phyloP scores from a whole-genome alignment of 495 filamentous ascomycete genomes.

The Lindgomyces ingoldianus region DNA sequence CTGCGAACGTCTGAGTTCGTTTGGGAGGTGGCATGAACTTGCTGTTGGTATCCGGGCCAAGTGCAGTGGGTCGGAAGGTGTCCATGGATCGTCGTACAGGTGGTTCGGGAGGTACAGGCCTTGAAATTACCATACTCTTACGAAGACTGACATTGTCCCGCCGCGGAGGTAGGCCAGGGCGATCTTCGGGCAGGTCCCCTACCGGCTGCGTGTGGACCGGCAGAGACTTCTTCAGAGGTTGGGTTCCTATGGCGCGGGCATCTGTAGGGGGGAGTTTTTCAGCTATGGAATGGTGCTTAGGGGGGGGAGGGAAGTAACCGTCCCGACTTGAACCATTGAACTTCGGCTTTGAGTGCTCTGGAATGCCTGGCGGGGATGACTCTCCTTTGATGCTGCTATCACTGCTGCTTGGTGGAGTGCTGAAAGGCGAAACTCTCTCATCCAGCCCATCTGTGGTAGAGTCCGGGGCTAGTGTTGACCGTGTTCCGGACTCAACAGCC shows the following conservation, averaged over 20 bases:
- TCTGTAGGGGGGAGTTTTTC: slow-evolving; percentile 15
- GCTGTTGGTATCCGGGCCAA: slow-evolving; percentile 14
- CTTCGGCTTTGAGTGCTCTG: slow-evolving; percentile 18
- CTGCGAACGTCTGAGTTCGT: slow-evolving; percentile 31
- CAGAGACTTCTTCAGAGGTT: slow-evolving; percentile 8
- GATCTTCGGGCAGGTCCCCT: slow-evolving; percentile 52
- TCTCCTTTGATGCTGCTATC: slow-evolving; percentile 58
- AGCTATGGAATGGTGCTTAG: slow-evolving; percentile 52
- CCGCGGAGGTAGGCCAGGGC: slow-evolving; percentile 64
- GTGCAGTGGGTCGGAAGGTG: slow-evolving; percentile 13
- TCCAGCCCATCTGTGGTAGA: slow-evolving; percentile 39
- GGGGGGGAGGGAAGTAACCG: slow-evolving; percentile 49
- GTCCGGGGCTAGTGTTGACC: slow-evolving; percentile 45
- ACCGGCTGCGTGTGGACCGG: background rate
- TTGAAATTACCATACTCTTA: slow-evolving; percentile 26
- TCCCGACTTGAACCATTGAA: slow-evolving; percentile 23
- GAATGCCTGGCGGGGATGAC: slow-evolving; percentile 19
- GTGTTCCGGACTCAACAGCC: slow-evolving; percentile 22
- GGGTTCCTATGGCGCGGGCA: slow-evolving; percentile 6
- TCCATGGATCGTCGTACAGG: slow-evolving; percentile 37
- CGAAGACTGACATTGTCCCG: slow-evolving; percentile 39
- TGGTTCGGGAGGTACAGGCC: slow-evolving; percentile 28
- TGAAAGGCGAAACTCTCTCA: slow-evolving; percentile 79
- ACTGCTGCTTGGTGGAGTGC: slow-evolving; percentile 83
- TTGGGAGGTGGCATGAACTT: slow-evolving; percentile 35